Base-by-base conservation (phyloP, 192 early-diverging fungal species). In the Gonapodya sp. region DNA sequence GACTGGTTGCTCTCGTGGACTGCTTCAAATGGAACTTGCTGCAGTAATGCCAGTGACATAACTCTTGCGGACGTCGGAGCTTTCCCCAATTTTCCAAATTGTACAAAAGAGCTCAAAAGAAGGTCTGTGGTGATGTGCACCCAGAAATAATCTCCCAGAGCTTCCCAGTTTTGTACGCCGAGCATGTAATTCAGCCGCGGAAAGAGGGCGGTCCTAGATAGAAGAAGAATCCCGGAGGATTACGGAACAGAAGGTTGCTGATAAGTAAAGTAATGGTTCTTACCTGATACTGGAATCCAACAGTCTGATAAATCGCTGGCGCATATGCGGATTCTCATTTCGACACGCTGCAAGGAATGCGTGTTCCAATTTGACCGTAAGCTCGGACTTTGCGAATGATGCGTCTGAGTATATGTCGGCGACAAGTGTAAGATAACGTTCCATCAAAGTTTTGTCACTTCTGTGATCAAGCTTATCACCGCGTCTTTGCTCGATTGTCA, bases 141-240 rank as follows among this genome's bases (percentile, higher is more conserved):
- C 96, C 96, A 99, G 82, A 96, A 99, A 18, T 92, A 90, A 72
- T 87, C 85, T 0, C 90, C 88, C 14, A 99, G 88, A 78, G 87
- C 92, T 74, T 98, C 96, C 98, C 98, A 99, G 81, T 94, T 98
- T 84, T 99, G 98, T 14, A 94, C 91, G 35, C 92, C 92, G 35
- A 99, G 83, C 31, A 98, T 85, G 82, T 99, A 99, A 36, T 92
- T 93, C 18, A 99, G 86, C 1, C 98, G 87, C 32, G 88, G 46
- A 64, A 64, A 64, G 46, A 64, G 46, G 24, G 46, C 46, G 24
- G 46, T 64, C 46, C 46, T 64, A 24, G n/a, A n/a, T n/a, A n/a
- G n/a, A n/a, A n/a, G n/a, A n/a, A n/a, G n/a, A n/a, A n/a, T n/a
- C n/a, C n/a, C n/a, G n/a, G n/a, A n/a, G n/a, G n/a, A n/a, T n/a